Evolutionary conservation across 129 eudicot species (phyloP).

Genomic region (Artemisia annua): DNA sequence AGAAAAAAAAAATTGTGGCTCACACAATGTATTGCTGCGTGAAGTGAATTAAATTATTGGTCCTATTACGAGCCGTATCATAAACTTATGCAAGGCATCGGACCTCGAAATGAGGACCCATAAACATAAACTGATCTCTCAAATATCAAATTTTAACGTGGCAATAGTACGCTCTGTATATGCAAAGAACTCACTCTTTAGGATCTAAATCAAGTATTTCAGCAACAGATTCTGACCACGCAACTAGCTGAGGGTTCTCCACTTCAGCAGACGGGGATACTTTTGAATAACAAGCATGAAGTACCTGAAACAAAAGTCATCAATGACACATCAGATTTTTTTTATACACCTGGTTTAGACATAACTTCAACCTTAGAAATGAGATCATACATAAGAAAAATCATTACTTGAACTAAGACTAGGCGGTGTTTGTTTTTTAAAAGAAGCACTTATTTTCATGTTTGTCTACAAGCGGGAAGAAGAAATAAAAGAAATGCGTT

Average conservation of each 20-base stretch:
- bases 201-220: conserved; percentile 79
- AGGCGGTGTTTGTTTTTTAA: too few relatives aligned
- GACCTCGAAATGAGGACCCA: too few relatives aligned
- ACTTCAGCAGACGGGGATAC: conserved; percentile 85
- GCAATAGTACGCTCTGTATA: neutral
- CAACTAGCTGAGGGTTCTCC: conserved; percentile 81
- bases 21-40: too few relatives aligned
- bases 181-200: conserved; percentile 59
- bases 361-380: neutral
- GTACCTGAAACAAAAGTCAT: conserved; percentile 45
- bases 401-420: conserved; percentile 1
- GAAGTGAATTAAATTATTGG: too few relatives aligned
- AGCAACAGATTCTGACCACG: conserved; percentile 87
- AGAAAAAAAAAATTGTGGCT: too few relatives aligned
- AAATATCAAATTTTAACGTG: conserved; percentile 8
- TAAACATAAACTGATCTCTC: neutral
- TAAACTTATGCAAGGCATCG: too few relatives aligned
- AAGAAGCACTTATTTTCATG: too few relatives aligned
- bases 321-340: neutral
- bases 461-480: too few relatives aligned
- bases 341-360: too few relatives aligned
- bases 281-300: conserved; percentile 79
- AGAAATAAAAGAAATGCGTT: too few relatives aligned
- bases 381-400: neutral
- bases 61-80: too few relatives aligned